phyloP scores from a whole-genome alignment of 495 filamentous ascomycete species.

The Aspergillus funiculosus region DNA sequence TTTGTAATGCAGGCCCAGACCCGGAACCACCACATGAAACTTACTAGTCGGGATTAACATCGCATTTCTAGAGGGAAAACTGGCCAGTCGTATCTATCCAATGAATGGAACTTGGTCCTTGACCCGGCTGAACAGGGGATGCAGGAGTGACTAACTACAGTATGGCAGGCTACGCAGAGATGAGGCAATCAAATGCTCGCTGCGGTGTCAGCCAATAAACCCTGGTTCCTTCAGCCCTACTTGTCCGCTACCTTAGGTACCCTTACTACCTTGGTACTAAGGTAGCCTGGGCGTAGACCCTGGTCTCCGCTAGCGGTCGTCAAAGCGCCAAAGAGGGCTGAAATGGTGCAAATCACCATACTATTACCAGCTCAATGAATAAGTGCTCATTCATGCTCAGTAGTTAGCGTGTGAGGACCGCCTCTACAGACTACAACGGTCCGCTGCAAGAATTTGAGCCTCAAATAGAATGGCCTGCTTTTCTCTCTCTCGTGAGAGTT shows the following conservation, averaged over 20 bases:
- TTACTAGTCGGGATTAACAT: neutral
- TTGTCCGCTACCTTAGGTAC: too few relatives aligned
- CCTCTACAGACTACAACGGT: neutral
- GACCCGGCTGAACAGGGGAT: too few relatives aligned
- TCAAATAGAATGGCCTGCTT: neutral
- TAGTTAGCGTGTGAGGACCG: neutral
- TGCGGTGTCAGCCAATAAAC: neutral
- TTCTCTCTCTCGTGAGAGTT: too few relatives aligned
- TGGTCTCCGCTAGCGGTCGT: constrained; percentile 5
- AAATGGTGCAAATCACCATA: neutral
- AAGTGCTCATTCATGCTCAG: neutral
- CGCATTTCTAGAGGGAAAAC: neutral
- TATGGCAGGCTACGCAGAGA: too few relatives aligned
- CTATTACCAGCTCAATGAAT: too few relatives aligned
- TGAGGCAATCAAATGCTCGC: too few relatives aligned
- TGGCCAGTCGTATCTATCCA: neutral
- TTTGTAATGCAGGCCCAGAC: neutral
- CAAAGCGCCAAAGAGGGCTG: neutral
- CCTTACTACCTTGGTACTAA: too few relatives aligned
- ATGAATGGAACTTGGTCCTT: too few relatives aligned
- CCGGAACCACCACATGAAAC: neutral
- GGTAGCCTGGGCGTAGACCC: too few relatives aligned
- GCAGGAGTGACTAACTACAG: too few relatives aligned
- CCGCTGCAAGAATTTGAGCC: constrained; percentile 8
- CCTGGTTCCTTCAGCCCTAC: constrained; percentile 10